phyloP scores from a whole-genome alignment of 768 basidiomycete genomes.

The Coprinopsis sp. region DNA sequence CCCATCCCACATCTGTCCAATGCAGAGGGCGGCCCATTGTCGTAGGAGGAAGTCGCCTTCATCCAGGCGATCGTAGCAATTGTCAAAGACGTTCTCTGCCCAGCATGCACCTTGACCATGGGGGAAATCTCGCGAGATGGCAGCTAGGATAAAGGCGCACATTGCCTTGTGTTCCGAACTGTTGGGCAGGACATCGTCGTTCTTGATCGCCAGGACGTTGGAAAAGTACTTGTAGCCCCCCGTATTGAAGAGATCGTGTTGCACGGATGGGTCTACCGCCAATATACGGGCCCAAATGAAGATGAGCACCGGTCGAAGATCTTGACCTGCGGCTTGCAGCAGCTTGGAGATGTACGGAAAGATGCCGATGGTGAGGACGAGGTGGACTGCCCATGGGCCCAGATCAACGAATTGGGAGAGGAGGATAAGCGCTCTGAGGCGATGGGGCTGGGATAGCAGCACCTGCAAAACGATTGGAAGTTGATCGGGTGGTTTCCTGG shows the following conservation, averaged over 20 bases:
- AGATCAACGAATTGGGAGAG: constrained; percentile 97
- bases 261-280: constrained; percentile 92
- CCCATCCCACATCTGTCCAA: constrained; percentile 91
- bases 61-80: constrained; percentile 78
- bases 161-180: constrained; percentile 94
- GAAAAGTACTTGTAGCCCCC: constrained; percentile 86
- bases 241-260: constrained; percentile 81
- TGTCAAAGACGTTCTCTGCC: constrained; percentile 77
- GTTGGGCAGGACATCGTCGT: constrained; percentile 80
- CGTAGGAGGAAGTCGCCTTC: constrained; percentile 90
- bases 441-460: constrained; percentile 91
- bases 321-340: constrained; percentile 89
- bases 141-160: constrained; percentile 94
- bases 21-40: constrained; percentile 92
- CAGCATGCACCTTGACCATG: constrained; percentile 84
- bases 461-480: constrained; percentile 98
- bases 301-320: constrained; percentile 94
- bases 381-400: constrained; percentile 97
- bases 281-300: constrained; percentile 99
- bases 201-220: constrained; percentile 62
- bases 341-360: constrained; percentile 98
- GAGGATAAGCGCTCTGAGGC: constrained; percentile 90
- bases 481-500: constrained; percentile 92
- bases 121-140: constrained; percentile 86
- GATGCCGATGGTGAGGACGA: constrained; percentile 94